Conservation (phyloP, 495 filamentous ascomycete genomes). For the Aspergillus coremiiformis region DNA sequence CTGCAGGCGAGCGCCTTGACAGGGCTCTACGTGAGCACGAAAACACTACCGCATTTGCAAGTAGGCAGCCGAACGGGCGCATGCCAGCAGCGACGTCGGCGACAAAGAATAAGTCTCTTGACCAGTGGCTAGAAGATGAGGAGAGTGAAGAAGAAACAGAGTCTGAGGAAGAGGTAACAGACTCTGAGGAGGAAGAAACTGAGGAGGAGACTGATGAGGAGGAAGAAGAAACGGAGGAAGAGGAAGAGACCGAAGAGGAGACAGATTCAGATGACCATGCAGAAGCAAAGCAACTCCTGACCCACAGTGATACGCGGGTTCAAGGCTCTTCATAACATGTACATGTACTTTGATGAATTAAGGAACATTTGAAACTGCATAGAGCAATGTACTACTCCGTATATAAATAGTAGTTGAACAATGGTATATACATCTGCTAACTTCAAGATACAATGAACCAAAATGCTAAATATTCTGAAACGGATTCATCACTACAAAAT, state of each 20-base stretch:
- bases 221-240: not conserved
- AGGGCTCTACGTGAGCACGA: constrained; percentile 41
- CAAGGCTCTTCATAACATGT: constrained; percentile 1
- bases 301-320: not conserved
- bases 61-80: constrained; percentile 14
- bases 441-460: too few species aligned
- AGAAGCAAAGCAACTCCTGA: constrained; percentile 12
- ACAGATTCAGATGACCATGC: constrained; percentile 14
- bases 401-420: too few species aligned
- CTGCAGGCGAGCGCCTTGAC: constrained; percentile 61
- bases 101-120: constrained; percentile 60
- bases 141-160: constrained; percentile 31
- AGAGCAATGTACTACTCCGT: too few species aligned
- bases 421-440: not conserved
- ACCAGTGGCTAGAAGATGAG: constrained; percentile 74
- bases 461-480: too few species aligned
- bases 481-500: too few species aligned
- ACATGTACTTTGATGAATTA: not conserved
- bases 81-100: constrained; percentile 6
- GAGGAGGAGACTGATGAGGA: constrained; percentile 10
- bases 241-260: not conserved
- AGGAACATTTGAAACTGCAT: not conserved
- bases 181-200: constrained; percentile 7
- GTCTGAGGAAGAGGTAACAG: constrained; percentile 25
- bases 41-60: constrained; percentile 15